These are phyloP conservation scores for Entamoeba moshkovskii DNA, from an alignment of 208 protist species.

Conservation along the genomic window DNA sequence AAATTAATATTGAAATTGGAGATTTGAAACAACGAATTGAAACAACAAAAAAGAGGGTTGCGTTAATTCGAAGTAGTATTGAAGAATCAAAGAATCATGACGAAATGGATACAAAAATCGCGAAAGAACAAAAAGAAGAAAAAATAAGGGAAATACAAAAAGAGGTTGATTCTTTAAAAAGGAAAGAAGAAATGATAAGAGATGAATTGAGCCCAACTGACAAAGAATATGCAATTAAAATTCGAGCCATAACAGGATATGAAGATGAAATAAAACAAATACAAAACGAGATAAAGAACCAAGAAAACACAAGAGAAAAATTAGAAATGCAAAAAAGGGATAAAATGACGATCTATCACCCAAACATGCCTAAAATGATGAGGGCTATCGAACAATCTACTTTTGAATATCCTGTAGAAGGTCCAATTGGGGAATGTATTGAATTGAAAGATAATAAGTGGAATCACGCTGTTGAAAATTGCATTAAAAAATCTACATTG, in stretches of 20 bases:
- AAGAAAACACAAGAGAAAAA: background rate
- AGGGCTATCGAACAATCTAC: background rate
- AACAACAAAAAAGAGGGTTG: background rate
- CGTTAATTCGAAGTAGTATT: background rate
- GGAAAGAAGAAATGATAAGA: background rate
- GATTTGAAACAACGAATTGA: background rate
- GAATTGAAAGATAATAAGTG: background rate
- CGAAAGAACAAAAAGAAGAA: background rate
- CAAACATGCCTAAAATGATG: background rate
- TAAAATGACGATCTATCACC: background rate
- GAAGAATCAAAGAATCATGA: constrained; percentile 4
- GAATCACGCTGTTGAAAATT: background rate
- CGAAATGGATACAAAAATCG: background rate
- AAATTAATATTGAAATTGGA: background rate
- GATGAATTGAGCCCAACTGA: background rate
- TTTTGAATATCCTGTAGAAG: background rate
- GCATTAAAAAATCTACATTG: background rate
- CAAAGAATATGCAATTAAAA: background rate
- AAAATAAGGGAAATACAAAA: constrained; percentile 3
- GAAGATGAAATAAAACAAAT: background rate
- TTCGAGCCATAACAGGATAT: background rate
- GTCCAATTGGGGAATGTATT: background rate
- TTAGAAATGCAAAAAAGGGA: background rate
- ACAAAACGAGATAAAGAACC: background rate
- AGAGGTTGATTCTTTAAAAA: background rate